Evolutionary conservation across 345 rosid genomes (phyloP).

Genomic region (Gossypium bickii): DNA sequence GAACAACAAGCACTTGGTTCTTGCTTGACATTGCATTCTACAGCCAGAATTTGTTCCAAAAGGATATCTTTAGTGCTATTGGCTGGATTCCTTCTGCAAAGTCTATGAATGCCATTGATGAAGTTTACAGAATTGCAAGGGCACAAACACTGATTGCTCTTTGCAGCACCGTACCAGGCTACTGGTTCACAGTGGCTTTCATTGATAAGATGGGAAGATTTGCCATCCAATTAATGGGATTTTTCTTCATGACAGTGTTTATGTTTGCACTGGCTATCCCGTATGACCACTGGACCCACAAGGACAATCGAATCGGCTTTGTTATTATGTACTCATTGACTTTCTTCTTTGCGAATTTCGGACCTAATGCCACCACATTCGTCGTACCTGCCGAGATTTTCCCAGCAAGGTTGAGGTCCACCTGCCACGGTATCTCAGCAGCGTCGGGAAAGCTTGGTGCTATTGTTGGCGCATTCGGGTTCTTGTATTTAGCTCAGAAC

Average conservation of each 20-base stretch:
- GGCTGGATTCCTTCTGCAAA: constrained; percentile 79
- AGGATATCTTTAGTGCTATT: constrained; percentile 76
- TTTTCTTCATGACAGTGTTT: constrained; percentile 87
- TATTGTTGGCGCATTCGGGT: constrained; percentile 80
- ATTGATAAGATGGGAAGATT: constrained; percentile 72
- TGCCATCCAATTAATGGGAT: constrained; percentile 77
- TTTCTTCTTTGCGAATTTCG: constrained; percentile 86
- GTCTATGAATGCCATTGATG: constrained; percentile 72
- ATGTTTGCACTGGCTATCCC: constrained; percentile 86
- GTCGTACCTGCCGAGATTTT: constrained; percentile 85
- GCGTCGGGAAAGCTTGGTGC: constrained; percentile 79
- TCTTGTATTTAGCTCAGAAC: constrained; percentile 71
- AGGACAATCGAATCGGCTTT: constrained; percentile 66
- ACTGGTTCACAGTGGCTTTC: constrained; percentile 75
- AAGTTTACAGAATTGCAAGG: constrained; percentile 65
- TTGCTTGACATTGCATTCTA: constrained; percentile 79
- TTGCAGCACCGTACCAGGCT: constrained; percentile 78
- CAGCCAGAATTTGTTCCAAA: constrained; percentile 81
- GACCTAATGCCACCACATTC: constrained; percentile 77
- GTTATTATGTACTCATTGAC: constrained; percentile 65
- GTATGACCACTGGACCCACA: constrained; percentile 75
- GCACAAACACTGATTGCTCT: constrained; percentile 84
- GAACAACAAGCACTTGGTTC: constrained; percentile 81
- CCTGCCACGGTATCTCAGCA: constrained; percentile 83
- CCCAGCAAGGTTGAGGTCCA: constrained; percentile 80